Conservation (phyloP, 75 land plant species). For the Picea sitchensis region DNA sequence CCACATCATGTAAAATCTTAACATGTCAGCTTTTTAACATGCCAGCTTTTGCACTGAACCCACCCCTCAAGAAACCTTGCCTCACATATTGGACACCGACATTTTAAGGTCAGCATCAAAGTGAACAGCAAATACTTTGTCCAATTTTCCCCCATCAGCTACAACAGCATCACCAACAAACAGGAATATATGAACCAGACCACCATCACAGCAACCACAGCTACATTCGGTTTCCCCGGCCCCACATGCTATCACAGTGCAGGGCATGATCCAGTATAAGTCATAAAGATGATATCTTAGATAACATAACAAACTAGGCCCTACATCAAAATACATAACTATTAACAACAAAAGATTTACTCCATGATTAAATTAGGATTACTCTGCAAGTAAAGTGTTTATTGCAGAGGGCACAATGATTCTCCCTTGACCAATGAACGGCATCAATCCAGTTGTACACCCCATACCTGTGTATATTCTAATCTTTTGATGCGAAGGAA, state of each 20-base stretch:
- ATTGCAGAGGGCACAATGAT: not conserved
- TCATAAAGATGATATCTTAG: not conserved
- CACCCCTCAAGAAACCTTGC: too few species aligned
- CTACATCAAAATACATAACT: not conserved
- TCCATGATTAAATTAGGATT: not conserved
- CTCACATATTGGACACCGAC: too few species aligned
- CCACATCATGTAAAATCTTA: too few species aligned
- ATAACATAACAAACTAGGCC: not conserved
- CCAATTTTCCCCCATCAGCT: conserved; percentile 4
- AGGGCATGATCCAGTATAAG: conserved; percentile 6
- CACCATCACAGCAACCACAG: conserved; percentile 11
- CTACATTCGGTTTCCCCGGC: conserved; percentile 8
- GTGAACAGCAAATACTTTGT: too few species aligned
- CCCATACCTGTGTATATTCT: conserved; percentile 1
- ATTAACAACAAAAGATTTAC: not conserved
- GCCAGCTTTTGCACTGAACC: too few species aligned
- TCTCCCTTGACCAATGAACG: not conserved
- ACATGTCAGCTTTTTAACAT: too few species aligned
- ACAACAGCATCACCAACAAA: conserved; percentile 5
- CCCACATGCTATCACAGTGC: conserved; percentile 13
- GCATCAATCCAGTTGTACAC: not conserved
- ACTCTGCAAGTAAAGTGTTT: not conserved
- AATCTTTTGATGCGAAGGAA: not conserved
- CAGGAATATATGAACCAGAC: conserved; percentile 4
- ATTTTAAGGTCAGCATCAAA: too few species aligned